Evolutionary conservation across 2,329 filamentous ascomycete species (phyloP).

Genomic region (Aspergillus hiratsukae): DNA sequence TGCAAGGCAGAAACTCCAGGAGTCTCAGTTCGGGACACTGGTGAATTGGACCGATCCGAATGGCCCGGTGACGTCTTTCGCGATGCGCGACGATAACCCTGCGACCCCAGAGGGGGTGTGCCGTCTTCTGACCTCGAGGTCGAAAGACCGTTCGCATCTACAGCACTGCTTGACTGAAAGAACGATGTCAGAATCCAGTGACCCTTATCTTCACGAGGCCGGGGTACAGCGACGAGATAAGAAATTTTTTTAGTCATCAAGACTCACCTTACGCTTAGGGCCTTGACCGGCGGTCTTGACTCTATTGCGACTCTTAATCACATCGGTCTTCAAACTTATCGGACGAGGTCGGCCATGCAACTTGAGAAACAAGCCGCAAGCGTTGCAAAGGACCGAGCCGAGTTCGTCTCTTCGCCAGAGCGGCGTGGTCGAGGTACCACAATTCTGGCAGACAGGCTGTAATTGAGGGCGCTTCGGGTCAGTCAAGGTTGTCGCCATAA

Average conservation of each 20-base stretch:
- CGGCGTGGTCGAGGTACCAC: constrained; percentile 89
- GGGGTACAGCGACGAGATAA: constrained; percentile 6
- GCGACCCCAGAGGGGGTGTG: constrained; percentile 52
- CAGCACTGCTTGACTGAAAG: constrained; percentile 37
- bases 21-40: constrained; percentile 73
- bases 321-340: constrained; percentile 96
- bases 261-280: constrained; percentile 74
- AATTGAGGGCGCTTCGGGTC: constrained; percentile 54
- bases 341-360: constrained; percentile 88
- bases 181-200: constrained; percentile 15
- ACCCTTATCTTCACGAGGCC: constrained; percentile 15
- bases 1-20: constrained; percentile 55
- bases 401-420: constrained; percentile 96
- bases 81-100: constrained; percentile 60
- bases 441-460: constrained; percentile 97
- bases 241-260: constrained; percentile 19
- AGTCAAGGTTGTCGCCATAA: constrained; percentile 46
- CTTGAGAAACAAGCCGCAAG: constrained; percentile 95
- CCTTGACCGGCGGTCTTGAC: constrained; percentile 83
- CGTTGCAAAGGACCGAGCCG: constrained; percentile 95
- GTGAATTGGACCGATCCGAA: constrained; percentile 70
- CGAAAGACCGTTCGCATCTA: constrained; percentile 56
- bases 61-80: constrained; percentile 69
- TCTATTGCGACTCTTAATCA: constrained; percentile 98
- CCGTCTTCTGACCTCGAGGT: constrained; percentile 53